Evolutionary conservation across 768 basidiomycete genomes (phyloP), one percentile per base, ranked within the genome.

Genomic region (Trametes cubensis): DNA sequence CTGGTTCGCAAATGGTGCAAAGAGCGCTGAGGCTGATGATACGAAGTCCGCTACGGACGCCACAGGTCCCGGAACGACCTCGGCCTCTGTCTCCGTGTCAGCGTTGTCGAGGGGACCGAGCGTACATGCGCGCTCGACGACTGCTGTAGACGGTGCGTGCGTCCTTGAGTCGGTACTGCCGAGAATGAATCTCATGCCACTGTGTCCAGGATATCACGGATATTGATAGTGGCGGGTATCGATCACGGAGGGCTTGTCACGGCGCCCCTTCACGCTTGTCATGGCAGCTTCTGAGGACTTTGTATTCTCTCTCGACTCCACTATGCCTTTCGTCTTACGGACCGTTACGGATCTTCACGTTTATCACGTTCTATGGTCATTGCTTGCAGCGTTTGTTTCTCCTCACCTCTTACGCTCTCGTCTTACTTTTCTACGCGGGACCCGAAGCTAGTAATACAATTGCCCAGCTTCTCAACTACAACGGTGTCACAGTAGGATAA

Each of bases 51-150:
- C 57, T 4, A 49, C 49, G 28, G 58, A 39, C 30, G 39, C 20
- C 5, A 26, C 48, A 15, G 48, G 21, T 8, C 39, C 38, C 17
- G 57, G 47, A 17, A 25, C n/a, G 4, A 20, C 11, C 18, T 47
- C 55, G 23, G 34, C 44, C 1, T 58, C 57, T 5, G 57, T 48
- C 3, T 59, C 58, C 49, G 49, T 39, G 2, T 44, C 49, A 13
- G 49, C 48, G 26, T 39, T 59, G n/a, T 59, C 58, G 15, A 15
- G 58, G 41, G 58, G 49, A n/a, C 47, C 58, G 30, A 59, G 57
- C 45, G 48, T 55, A 28, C 62, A 55, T 18, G 62, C 52, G 17
- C 58, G 58, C 8, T 64, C 62, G 20, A 64, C 58, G 6, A 64
- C 58, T 3, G 63, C 63, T 41, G 58, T 64, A 1, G 62, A 64